Base-by-base conservation (phyloP, 306 rosid genomes). In the Medicago lupulina region DNA sequence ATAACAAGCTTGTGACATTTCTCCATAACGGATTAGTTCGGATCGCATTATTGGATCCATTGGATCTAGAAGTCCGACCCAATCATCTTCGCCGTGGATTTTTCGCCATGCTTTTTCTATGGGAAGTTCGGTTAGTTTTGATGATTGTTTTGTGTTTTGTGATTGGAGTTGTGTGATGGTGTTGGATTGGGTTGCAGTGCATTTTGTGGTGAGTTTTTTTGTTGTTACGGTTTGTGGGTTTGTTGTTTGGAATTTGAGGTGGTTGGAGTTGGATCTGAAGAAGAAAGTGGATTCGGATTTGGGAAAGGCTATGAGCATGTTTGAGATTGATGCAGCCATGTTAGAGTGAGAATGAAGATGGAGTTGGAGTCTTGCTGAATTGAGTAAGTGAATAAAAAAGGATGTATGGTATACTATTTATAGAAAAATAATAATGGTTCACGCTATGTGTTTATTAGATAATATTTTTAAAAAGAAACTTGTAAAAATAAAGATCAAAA, bases 1-100 rank as follows among this genome's bases (percentile, higher is more conserved):
- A 79, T 93, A 93, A 62, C 97, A 91, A 7, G 96, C 88, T 65
- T 93, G 97, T 7, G 93, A 89, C 97, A 91, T 89, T 67, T 93
- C 98, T 8, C 98, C 96, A 53, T 89, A 91, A 2, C 97, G 93
- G 61, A 93, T 85, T 0, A 93, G 84, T 55, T 93, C 98, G 0
- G 79, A 68, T 3, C 97, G 82, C 1, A 93, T 70, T 6, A 91
- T 76, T 1, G 88, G 87, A 71, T 89, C 86, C 86, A 93, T 85
- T 3, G 93, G 98, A 43, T 91, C 93, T 1, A 91, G 86, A 72
- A 93, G 73, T 5, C 93, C 90, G 6, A 50, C 90, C 97, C 98
- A 93, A 16, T 91, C 83, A 54, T 61, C 80, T 17, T 87, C 84
- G 0, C 98, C 98, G 21, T 89, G 97, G 81, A 89, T 79, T 41